Base-by-base conservation (phyloP, 1,139 yeast species). In the Maudiozyma humilis region DNA sequence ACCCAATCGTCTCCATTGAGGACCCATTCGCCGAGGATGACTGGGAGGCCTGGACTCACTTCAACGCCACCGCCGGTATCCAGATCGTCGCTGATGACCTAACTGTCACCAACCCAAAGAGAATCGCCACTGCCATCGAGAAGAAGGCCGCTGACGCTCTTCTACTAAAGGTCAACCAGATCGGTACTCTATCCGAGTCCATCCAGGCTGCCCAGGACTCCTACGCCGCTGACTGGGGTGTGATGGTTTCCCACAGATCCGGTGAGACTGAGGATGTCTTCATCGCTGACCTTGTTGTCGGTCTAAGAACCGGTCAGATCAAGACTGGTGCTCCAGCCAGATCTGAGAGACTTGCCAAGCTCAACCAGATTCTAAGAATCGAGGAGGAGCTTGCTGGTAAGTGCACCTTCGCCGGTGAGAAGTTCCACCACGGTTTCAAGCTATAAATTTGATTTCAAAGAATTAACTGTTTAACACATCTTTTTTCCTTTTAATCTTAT, bases 311-410 rank as follows among this genome's bases (percentile, higher is more conserved):
- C 59, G 96, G 96, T 70, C 96, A 89, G 79, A 82, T 89, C 72
- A 89, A 89, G 87, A 84, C 95, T 60, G 97, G 97, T 81, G 96
- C 97, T 66, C 96, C 96, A 68, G 95, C 96, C 60, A 87, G 96
- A 78, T 86, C 96, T 57, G 96, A 89, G 78, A 88, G 96, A 81
- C 82, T 88, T 71, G 96, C 96, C 69, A 89, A 89, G 78, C 82
- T 83, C 72, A 83, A 84, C 81, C 95, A 88, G 78, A 82, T 89
- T 72, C 79, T 89, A 71, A 86, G 96, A 77, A 89, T 89, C 64
- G 96, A 89, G 78, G 95, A 89, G 75, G 87, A 83, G 75, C 83
- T 89, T 67, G 96, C 96, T 66, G 87, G 77, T 78, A 86, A 86
- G 76, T 95, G 95, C 56, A 67, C 86, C 69, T 89, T 78, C 75